Base-by-base conservation (phyloP, 2,329 filamentous ascomycete species). In the Colletotrichum coccodes region DNA sequence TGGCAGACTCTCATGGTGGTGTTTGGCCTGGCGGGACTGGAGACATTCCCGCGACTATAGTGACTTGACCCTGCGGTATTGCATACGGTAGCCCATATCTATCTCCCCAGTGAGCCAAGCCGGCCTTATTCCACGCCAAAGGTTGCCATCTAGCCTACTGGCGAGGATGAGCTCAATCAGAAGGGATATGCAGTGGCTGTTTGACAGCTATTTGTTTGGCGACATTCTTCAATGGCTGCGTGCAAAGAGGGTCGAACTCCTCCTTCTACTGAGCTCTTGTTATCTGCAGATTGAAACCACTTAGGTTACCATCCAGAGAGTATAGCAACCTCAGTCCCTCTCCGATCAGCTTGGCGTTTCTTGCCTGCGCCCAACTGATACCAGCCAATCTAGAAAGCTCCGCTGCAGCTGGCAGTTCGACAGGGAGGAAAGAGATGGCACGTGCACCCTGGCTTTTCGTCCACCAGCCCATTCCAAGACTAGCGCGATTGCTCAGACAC, bases 401-500 rank as follows among this genome's bases (percentile, higher is more conserved):
- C 18, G 8, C 11, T 47, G 12, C 7, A 30, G 23, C 34, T 57
- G 18, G 23, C 34, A 42, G 18, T n/a, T 23, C 23, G 38, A 12
- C 53, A 60, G 47, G 34, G 49, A 66, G 50, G 58, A 18, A 11
- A 34, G 40, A 62, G 4, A 23, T 23, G 65, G 61, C 62, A 60
- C 66, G 66, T 60, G 62, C 62, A 23, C 53, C 3, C 3, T 18
- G 14, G 66, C 14, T 54, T 54, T 52, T 56, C 3, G 26, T 3
- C 30, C 60, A 54, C 63, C 59, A 63, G 47, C 16, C 60, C 49
- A 26, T 11, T 23, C 14, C 1, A 5, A 44, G 58, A 36, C 47
- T 64, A 71, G 64, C 64, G 60, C 28, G 14, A 46, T 52, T 66
- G 32, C 66, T 34, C 52, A 58, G 58, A 66, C 36, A 58, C 40